phyloP scores from a whole-genome alignment of 345 rosid species.

The Hevea brasiliensis region DNA sequence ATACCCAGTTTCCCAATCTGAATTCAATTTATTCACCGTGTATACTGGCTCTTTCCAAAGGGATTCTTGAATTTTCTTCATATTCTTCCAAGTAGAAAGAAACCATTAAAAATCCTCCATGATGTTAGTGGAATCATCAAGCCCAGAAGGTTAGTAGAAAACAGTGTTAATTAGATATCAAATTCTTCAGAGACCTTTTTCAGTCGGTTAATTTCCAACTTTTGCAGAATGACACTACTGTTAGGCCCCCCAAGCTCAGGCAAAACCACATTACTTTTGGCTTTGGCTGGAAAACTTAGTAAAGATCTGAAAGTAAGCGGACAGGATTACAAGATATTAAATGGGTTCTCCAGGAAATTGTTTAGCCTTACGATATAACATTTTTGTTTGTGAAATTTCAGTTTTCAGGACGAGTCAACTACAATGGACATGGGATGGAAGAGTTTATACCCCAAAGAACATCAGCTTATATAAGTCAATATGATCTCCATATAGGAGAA shows the following conservation, averaged over 20 bases:
- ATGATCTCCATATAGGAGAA: slow-evolving; percentile 62
- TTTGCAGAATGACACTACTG: slow-evolving; percentile 55
- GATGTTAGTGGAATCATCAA: slow-evolving; percentile 59
- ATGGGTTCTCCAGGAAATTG: not conserved
- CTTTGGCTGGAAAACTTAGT: slow-evolving; percentile 58
- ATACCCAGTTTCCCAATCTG: not conserved
- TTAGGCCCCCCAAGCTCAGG: slow-evolving; percentile 64
- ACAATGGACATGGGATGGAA: slow-evolving; percentile 64
- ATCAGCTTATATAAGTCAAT: slow-evolving; percentile 60
- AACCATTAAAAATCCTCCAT: slow-evolving; percentile 42
- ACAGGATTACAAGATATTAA: not conserved
- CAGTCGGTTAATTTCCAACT: not conserved
- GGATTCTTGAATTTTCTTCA: slow-evolving; percentile 44
- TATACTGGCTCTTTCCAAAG: slow-evolving; percentile 18
- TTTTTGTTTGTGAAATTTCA: slow-evolving; percentile 17
- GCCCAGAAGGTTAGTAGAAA: slow-evolving; percentile 38
- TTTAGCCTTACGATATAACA: not conserved
- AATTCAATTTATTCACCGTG: not conserved
- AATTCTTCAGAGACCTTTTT: not conserved
- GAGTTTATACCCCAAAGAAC: slow-evolving; percentile 64
- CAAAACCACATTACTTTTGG: slow-evolving; percentile 54
- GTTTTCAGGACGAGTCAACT: slow-evolving; percentile 58
- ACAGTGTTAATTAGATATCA: too few relatives aligned
- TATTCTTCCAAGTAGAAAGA: slow-evolving; percentile 53
- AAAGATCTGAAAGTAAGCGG: slow-evolving; percentile 51